Evolutionary conservation across 768 basidiomycete species (phyloP).

Genomic region (Chalciporus piperatus): DNA sequence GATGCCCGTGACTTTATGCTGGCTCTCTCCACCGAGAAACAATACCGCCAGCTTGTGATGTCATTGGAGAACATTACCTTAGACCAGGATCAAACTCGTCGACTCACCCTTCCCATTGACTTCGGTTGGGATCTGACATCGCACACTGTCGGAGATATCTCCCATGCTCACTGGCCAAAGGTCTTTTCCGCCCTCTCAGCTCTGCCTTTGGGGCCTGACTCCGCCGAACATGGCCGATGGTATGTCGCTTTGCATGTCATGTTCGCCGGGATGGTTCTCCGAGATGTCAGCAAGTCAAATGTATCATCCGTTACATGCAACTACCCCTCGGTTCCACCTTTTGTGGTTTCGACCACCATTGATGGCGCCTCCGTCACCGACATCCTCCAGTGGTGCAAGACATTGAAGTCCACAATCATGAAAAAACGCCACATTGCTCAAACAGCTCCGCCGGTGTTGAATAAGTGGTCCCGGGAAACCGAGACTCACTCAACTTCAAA

Average conservation of each 20-base stretch:
- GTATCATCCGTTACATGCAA: not conserved
- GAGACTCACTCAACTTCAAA: too few species aligned
- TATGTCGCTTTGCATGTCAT: not conserved
- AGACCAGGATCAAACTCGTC: too few species aligned
- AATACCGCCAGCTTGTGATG: not conserved
- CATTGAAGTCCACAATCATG: not conserved
- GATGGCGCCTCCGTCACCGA: not conserved
- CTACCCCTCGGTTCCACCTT: not conserved
- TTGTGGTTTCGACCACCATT: not conserved
- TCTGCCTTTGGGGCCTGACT: too few species aligned
- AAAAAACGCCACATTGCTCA: too few species aligned
- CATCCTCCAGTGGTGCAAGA: not conserved
- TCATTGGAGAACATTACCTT: not conserved
- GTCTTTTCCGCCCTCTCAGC: too few species aligned
- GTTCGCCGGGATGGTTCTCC: not conserved
- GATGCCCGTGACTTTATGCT: not conserved
- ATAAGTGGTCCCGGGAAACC: too few species aligned
- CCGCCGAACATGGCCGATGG: not conserved
- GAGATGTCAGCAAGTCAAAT: not conserved
- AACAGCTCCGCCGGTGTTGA: too few species aligned
- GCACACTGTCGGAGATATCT: too few species aligned
- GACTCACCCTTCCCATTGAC: too few species aligned
- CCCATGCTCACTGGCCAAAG: too few species aligned
- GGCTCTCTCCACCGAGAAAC: not conserved
- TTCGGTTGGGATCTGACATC: too few species aligned